These are phyloP conservation scores for Endocarpon pusillum DNA, from an alignment of 495 filamentous ascomycete species.

Conservation along the genomic window DNA sequence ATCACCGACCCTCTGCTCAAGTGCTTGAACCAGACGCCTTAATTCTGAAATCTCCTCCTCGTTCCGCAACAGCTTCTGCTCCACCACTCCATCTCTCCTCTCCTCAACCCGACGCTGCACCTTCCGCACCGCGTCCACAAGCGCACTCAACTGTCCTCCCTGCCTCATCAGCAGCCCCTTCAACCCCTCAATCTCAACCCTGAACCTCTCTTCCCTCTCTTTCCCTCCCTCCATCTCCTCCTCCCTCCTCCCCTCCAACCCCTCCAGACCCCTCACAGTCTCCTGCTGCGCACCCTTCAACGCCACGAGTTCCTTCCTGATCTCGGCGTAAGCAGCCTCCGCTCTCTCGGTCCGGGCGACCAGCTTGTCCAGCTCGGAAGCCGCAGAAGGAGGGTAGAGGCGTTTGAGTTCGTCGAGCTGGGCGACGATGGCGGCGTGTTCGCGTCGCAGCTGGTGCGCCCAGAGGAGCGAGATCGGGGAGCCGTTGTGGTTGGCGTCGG, in stretches of 20 bases:
- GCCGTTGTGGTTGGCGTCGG: too few species aligned
- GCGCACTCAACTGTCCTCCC: too few species aligned
- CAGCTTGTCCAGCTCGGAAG: slow-evolving; percentile 25
- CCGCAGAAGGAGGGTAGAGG: slow-evolving; percentile 27
- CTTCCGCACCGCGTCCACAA: too few species aligned
- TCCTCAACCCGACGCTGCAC: too few species aligned
- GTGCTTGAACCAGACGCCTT: too few species aligned
- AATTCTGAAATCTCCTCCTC: too few species aligned
- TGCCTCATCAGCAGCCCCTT: too few species aligned
- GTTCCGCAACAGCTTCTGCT: too few species aligned
- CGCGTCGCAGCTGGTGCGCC: slow-evolving; percentile 5
- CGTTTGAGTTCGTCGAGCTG: background rate
- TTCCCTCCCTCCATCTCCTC: slow-evolving; percentile 7
- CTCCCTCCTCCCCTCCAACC: slow-evolving; percentile 57
- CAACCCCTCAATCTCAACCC: slow-evolving; percentile 16
- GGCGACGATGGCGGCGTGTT: background rate
- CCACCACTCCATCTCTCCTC: too few species aligned
- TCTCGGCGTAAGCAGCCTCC: slow-evolving; percentile 7
- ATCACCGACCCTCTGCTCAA: too few species aligned
- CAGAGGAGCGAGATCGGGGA: slow-evolving; percentile 10
- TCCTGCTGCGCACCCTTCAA: too few species aligned
- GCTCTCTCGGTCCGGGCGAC: slow-evolving; percentile 1
- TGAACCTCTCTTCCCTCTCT: slow-evolving; percentile 4
- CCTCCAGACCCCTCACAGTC: slow-evolving; percentile 61
- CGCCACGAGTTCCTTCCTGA: too few species aligned